Conservation (phyloP, 129 eudicot genomes). For the Artemisia argyi region DNA sequence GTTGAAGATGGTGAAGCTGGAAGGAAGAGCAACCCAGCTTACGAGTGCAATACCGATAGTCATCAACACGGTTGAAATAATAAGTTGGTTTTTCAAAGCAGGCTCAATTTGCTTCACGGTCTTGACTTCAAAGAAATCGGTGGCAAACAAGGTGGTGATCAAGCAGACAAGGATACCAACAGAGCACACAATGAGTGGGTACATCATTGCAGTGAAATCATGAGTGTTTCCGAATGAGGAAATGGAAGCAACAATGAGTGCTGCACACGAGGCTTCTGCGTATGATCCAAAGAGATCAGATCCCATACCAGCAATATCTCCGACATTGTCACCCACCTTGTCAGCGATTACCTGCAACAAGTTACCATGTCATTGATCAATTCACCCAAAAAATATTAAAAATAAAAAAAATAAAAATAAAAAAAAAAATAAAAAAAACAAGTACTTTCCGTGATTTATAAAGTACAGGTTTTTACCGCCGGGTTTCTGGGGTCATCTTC, state of each 20-base stretch:
- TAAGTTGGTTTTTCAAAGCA: slow-evolving; percentile 75
- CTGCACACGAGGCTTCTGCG: slow-evolving; percentile 86
- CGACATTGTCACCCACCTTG: slow-evolving; percentile 92
- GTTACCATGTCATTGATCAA: no score
- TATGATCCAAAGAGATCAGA: slow-evolving; percentile 92
- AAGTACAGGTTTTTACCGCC: not conserved
- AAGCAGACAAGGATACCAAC: slow-evolving; percentile 71
- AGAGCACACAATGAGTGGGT: slow-evolving; percentile 71
- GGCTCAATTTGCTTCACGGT: slow-evolving; percentile 75
- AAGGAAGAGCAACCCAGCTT: slow-evolving; percentile 76
- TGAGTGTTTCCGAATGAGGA: slow-evolving; percentile 83
- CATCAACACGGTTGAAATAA: slow-evolving; percentile 75
- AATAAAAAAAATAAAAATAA: not conserved
- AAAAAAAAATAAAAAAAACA: no score
- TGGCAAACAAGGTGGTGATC: slow-evolving; percentile 79
- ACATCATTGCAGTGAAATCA: slow-evolving; percentile 75
- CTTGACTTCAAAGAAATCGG: slow-evolving; percentile 86
- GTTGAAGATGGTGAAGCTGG: slow-evolving; percentile 80
- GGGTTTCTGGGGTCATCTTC: not conserved
- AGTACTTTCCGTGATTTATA: no score
- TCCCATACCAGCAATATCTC: slow-evolving; percentile 98
- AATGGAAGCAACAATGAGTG: slow-evolving; percentile 87
- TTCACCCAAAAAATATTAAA: no score
- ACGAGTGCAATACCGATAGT: slow-evolving; percentile 72
- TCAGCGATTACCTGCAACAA: slow-evolving; percentile 72